A percentile compares a stretch with the other conserved stretches of the same genome.
These are phyloP conservation scores for Phialocephala sp. DNA, from an alignment of 2,329 filamentous ascomycete genomes.

Conservation along the genomic window DNA sequence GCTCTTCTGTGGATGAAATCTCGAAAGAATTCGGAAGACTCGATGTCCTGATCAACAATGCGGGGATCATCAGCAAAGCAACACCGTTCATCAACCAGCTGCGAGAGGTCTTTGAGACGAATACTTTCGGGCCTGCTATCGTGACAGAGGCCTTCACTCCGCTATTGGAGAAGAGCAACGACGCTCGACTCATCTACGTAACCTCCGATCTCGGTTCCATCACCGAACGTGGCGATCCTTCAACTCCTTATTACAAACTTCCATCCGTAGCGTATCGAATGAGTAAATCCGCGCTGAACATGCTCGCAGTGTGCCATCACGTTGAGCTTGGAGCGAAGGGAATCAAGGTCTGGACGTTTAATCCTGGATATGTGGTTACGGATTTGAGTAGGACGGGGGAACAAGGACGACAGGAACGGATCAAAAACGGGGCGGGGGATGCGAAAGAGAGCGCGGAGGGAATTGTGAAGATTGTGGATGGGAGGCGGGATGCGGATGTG, in stretches of 20 bases:
- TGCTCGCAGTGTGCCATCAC: conserved; percentile 27
- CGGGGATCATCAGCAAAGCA: conserved; percentile 33
- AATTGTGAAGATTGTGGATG: conserved; percentile 38
- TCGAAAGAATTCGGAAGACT: conserved; percentile 34
- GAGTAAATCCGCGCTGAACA: conserved; percentile 37
- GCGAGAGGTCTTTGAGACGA: conserved; percentile 27
- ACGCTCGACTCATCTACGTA: conserved; percentile 31
- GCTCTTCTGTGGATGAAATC: conserved; percentile 11
- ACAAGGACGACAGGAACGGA: conserved; percentile 23
- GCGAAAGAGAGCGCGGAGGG: conserved; percentile 35
- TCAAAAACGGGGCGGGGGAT: conserved; percentile 27
- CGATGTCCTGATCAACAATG: conserved; percentile 42
- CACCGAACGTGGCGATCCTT: conserved; percentile 25
- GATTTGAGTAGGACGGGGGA: conserved; percentile 37
- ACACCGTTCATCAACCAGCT: conserved; percentile 20
- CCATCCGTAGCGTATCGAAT: conserved; percentile 25
- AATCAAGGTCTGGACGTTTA: conserved; percentile 41
- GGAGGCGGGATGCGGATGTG: conserved; percentile 41
- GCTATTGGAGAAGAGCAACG: conserved; percentile 27
- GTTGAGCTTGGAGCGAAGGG: conserved; percentile 21
- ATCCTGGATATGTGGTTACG: conserved; percentile 46
- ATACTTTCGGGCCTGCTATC: conserved; percentile 30
- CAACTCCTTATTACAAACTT: conserved; percentile 9
- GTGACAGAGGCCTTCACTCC: conserved; percentile 29
- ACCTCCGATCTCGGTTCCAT: conserved; percentile 29